Percentiles rank a stretch among this genome's conserved stretches.
phyloP scores from a whole-genome alignment of 768 basidiomycete species.

The Amanita pseudoporphyria region DNA sequence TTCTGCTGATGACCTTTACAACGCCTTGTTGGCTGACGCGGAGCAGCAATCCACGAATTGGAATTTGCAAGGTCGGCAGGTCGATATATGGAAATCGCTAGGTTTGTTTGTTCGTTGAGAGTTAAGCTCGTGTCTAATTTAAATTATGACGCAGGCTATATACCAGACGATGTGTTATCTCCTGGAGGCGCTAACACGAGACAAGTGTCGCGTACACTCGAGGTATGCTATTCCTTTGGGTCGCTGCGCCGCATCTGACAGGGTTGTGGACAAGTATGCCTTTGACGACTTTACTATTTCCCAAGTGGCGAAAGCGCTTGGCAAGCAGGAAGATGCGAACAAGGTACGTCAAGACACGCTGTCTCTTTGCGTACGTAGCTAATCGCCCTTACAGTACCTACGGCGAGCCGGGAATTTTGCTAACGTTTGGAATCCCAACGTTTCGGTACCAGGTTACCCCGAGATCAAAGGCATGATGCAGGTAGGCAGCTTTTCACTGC shows the following conservation, averaged over 20 bases:
- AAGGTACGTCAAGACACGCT: slow-evolving; percentile 34
- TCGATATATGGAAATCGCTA: slow-evolving; percentile 44
- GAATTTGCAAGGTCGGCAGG: slow-evolving; percentile 56
- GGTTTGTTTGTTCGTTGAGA: not conserved
- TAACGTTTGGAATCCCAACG: slow-evolving; percentile 51
- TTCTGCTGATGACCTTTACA: slow-evolving; percentile 39
- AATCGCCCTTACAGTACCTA: slow-evolving; percentile 29
- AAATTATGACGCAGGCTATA: slow-evolving; percentile 23
- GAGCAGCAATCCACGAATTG: slow-evolving; percentile 49
- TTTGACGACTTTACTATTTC: slow-evolving; percentile 58
- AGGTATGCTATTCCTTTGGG: slow-evolving; percentile 27
- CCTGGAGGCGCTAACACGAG: slow-evolving; percentile 48
- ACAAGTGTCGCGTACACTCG: slow-evolving; percentile 53
- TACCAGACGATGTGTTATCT: slow-evolving; percentile 30
- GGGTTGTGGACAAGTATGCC: slow-evolving; percentile 31
- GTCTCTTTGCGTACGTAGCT: not conserved
- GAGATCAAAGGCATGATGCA: slow-evolving; percentile 52
- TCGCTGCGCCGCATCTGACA: not conserved
- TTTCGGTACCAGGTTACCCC: slow-evolving; percentile 39
- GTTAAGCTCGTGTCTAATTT: not conserved
- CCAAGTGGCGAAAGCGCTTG: slow-evolving; percentile 49
- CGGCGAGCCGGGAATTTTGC: slow-evolving; percentile 44
- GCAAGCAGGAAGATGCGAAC: slow-evolving; percentile 34
- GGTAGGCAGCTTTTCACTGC: slow-evolving; percentile 20
- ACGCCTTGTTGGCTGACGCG: slow-evolving; percentile 48